Evolutionary conservation across 768 basidiomycete species (phyloP), one percentile per base, ranked within the genome.

Genomic region (Scleroderma citrinum): DNA sequence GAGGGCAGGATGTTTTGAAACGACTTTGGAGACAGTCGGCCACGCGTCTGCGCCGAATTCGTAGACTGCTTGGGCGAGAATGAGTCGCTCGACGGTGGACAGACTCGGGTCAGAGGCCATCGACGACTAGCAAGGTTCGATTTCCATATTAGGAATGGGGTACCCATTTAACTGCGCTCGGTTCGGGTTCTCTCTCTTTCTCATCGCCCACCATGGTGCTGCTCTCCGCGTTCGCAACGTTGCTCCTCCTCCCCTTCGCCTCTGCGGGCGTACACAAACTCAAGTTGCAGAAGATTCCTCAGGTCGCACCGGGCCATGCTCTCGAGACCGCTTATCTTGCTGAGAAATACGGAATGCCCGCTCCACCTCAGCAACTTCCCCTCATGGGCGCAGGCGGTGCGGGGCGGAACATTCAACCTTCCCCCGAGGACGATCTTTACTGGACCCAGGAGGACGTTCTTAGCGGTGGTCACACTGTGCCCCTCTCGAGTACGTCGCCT

Each of bases 1-100:
- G 38, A 87, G 69, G 8, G 90, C 71, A 13, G 91, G 83, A 57
- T 94, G 90, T 23, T 77, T 78, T 16, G 77, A 71, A 17, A 95
- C 76, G 7, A 87, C 55, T 37, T 76, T 76, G 19, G 86, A 75
- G 8, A 94, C 80, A 6, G 74, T 65, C 31, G 73, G 59, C 92
- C 92, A 93, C 4, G 75, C 74, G 40, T 75, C 68, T 31, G 81
- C 71, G 13, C 92, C 92, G 48, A 84, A 73, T 61, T 93, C 88
- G 67, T 88, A 88, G 37, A 90, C 83, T 0, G 90, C 83, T 68
- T 96, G 93, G 2, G 92, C 81, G 43, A 95, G 76, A 24, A 96
- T 69, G 44, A 96, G 83, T 49, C 80, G 74, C 68, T 94, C 91
- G 46, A 87, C 63, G 43, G 63, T 35, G 40, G 32, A 52, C 56